Conservation (phyloP, 371 early-diverging fungal species). For the Gilbertella persicaria region DNA sequence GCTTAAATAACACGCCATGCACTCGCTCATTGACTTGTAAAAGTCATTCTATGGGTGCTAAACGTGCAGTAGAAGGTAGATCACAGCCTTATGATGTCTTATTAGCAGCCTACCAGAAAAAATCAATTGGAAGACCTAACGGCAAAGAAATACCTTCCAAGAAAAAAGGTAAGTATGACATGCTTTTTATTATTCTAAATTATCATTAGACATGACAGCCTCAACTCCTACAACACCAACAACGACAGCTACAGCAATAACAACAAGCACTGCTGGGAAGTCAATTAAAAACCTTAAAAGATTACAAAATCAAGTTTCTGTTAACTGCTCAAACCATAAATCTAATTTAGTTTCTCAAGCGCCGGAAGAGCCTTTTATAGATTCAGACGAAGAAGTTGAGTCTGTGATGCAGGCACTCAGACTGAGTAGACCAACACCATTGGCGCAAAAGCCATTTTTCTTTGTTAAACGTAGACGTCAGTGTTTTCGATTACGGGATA, state of each 20-base stretch:
- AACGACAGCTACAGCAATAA: too few species aligned
- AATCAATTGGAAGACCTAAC: conserved; percentile 49
- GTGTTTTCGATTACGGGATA: conserved; percentile 63
- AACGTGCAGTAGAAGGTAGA: conserved; percentile 77
- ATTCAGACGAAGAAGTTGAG: conserved; percentile 74
- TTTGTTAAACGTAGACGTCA: conserved; percentile 65
- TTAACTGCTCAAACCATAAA: too few species aligned
- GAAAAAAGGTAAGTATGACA: too few species aligned
- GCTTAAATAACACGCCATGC: conserved; percentile 64
- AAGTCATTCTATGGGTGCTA: conserved; percentile 83
- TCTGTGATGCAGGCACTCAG: conserved; percentile 57
- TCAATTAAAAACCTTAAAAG: conserved; percentile 8
- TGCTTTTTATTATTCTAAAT: too few species aligned
- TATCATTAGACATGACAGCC: too few species aligned
- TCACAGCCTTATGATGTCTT: conserved; percentile 77
- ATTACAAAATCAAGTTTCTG: conserved; percentile 10
- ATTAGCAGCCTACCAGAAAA: conserved; percentile 71
- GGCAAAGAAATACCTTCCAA: conserved; percentile 46
- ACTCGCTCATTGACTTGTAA: conserved; percentile 85
- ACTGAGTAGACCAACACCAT: conserved; percentile 56
- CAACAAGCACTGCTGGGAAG: too few species aligned
- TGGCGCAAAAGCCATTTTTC: conserved; percentile 56
- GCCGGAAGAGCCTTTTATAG: conserved; percentile 36
- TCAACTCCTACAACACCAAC: too few species aligned
- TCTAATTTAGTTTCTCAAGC: too few species aligned